Conservation (phyloP, 345 rosid species). For the Rhodamnia rubescens region DNA sequence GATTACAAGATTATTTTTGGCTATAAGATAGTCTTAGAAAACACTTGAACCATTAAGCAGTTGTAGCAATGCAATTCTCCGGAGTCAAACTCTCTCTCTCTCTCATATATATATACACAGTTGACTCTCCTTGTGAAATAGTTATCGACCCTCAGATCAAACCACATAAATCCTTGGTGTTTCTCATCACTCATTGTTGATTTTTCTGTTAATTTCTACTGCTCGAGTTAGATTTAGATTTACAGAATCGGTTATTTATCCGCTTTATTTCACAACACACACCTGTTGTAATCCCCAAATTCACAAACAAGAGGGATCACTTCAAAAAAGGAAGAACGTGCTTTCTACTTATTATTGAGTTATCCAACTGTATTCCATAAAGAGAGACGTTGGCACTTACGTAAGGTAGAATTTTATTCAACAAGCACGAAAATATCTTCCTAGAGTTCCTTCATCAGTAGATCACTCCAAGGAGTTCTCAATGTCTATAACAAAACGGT, state of each 20-base stretch:
- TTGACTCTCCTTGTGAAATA: background rate
- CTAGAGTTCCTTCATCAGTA: background rate
- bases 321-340: background rate
- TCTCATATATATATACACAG: no score
- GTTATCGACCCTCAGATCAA: background rate
- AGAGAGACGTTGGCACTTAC: background rate
- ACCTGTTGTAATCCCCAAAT: background rate
- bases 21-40: no score
- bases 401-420: background rate
- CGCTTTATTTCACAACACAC: background rate
- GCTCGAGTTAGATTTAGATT: background rate
- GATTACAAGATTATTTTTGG: background rate
- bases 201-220: background rate
- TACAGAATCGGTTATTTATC: background rate
- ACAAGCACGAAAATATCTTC: background rate
- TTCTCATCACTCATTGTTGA: background rate
- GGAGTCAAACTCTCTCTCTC: no score
- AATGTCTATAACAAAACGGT: slow-evolving; percentile 22
- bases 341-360: background rate
- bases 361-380: background rate
- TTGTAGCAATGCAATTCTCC: no score
- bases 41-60: no score
- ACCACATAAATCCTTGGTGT: background rate
- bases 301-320: background rate
- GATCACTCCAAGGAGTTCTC: slow-evolving; percentile 14